Base-by-base conservation (phyloP, 2,329 filamentous ascomycete genomes). In the Thielaviopsis euricoi region DNA sequence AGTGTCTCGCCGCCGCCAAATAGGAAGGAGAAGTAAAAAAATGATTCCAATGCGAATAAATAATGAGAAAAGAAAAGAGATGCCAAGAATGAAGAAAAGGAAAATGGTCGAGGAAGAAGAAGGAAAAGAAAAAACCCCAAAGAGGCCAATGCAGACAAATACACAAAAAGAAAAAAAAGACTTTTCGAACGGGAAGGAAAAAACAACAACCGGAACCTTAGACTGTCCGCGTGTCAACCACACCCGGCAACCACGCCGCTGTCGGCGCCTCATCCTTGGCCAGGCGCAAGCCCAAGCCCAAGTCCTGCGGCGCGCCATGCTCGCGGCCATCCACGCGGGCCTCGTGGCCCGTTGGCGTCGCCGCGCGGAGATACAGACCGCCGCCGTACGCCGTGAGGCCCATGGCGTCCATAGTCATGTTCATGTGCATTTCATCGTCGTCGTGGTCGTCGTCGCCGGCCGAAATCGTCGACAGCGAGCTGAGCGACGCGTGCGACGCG, bases 231-330 rank as follows among this genome's bases (percentile, higher is more conserved):
- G 64, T 67, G 55, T 69, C 68, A 61, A 80, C 76, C 23, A 72
- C 67, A 33, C 73, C 71, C 12, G 73, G 74, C 65, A 80, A 75
- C 76, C 76, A 79, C 57, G 74, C 71, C 61, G 74, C 71, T 60
- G 79, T 67, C 25, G 25, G 25, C 25, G 25, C 25, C 4, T 26
- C 25, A 9, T 26, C 25, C 25, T 26, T 26, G 25, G 25, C 25
- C 25, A 26, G 9, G 25, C 25, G 4, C 25, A 26, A 9, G 25
- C 25, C 25, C 25, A 26, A 26, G 25, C 25, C 25, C 25, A 26
- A 9, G 25, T 9, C 25, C 25, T 26, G 25, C 9, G 4, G 4
- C 4, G 4, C 25, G 25, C 25, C 25, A 9, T 26, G 25, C 64
- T 80, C 77, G 55, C 62, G 68, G 49, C 66, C 68, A 61, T 12